A percentile compares a stretch with the other conserved stretches of the same genome.
Conservation (phyloP, 1,139 yeast genomes). For the Candida pseudocylindracea region DNA sequence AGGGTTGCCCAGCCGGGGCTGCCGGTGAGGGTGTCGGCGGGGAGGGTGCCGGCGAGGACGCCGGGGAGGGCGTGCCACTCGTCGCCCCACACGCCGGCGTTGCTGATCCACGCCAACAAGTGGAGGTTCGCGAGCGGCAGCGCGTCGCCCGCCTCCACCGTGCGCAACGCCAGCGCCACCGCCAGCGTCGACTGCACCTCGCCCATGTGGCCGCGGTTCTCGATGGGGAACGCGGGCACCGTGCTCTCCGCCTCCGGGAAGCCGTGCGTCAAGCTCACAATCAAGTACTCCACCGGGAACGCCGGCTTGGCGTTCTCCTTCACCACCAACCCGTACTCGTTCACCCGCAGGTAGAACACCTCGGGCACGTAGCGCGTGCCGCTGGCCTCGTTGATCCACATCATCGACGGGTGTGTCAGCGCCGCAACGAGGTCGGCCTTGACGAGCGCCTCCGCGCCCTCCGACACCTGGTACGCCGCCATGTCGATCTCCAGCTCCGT, state of each 20-base stretch:
- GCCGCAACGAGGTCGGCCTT: slow-evolving; percentile 73
- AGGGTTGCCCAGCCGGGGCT: too few species aligned
- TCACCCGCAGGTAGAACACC: slow-evolving; percentile 61
- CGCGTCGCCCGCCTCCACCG: slow-evolving; percentile 16
- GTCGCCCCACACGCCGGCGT: slow-evolving; percentile 22
- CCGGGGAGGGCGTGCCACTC: not conserved
- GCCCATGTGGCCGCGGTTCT: slow-evolving; percentile 48
- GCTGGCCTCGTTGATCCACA: slow-evolving; percentile 55
- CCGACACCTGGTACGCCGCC: slow-evolving; percentile 74
- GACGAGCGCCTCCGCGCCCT: slow-evolving; percentile 71
- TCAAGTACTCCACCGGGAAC: slow-evolving; percentile 80
- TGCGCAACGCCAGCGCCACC: slow-evolving; percentile 19
- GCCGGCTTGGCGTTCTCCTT: slow-evolving; percentile 87
- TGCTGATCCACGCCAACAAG: slow-evolving; percentile 31
- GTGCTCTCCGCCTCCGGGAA: slow-evolving; percentile 28
- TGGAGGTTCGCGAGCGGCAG: slow-evolving; percentile 47
- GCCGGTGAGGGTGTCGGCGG: not conserved
- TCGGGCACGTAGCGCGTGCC: slow-evolving; percentile 80
- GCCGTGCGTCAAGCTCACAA: slow-evolving; percentile 83
- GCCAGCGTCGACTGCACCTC: slow-evolving; percentile 27
- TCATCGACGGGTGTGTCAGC: slow-evolving; percentile 77
- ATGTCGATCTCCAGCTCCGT: slow-evolving; percentile 75
- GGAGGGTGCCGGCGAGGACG: slow-evolving; percentile 1
- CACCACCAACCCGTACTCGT: slow-evolving; percentile 77
- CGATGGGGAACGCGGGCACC: slow-evolving; percentile 31